These are phyloP conservation scores for Gaultheria prostrata DNA, from an alignment of 148 eudicot species.

Conservation along the genomic window DNA sequence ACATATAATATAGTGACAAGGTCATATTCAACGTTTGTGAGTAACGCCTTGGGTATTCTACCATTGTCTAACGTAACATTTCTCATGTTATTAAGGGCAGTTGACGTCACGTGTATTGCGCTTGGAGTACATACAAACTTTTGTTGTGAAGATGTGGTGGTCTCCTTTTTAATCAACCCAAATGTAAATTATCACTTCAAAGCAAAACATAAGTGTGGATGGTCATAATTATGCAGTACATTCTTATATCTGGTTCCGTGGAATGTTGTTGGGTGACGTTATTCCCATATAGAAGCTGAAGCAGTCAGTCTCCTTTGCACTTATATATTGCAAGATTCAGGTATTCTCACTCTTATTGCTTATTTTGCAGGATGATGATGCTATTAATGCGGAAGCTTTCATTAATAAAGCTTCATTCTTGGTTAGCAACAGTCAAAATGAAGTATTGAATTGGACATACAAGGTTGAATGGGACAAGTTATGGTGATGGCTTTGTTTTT, in stretches of 20 bases:
- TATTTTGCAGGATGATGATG: conserved; percentile 87
- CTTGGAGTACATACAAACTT: not conserved
- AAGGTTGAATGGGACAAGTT: conserved; percentile 50
- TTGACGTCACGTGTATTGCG: not conserved
- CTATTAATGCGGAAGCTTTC: conserved; percentile 90
- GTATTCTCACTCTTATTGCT: conserved; percentile 7
- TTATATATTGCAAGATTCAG: not conserved
- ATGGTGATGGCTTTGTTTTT: not conserved
- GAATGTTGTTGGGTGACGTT: not conserved
- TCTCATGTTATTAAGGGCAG: not conserved
- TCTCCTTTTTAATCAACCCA: not conserved
- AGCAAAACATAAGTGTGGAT: not conserved
- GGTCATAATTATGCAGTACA: not conserved
- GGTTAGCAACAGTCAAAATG: conserved; percentile 83
- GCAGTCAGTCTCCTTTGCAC: not conserved
- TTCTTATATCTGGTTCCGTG: not conserved
- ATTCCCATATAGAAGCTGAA: not conserved
- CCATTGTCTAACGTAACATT: not conserved
- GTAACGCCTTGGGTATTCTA: not conserved
- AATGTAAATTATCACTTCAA: not conserved
- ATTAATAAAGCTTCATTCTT: conserved; percentile 95
- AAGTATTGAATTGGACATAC: conserved; percentile 85
- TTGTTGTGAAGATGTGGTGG: not conserved
- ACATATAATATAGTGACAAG: not conserved
- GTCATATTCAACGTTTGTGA: not conserved